Conservation (phyloP, 129 eudicot species). For the Daucus carota region DH1_v3.0 NC_030383.2:51795501-51796000, state of each 20-base stretch:
- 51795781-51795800: slow-evolving; percentile 2
- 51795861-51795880: not conserved
- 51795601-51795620: too few species aligned
- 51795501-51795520: too few species aligned
- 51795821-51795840: not conserved
- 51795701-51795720: not conserved
- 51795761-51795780: not conserved
- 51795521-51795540: too few species aligned
- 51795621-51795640: not conserved
- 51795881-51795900: too few species aligned
- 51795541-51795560: too few species aligned
- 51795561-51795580: too few species aligned
- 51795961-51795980: slow-evolving; percentile 1
- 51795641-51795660: not conserved
- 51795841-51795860: not conserved
- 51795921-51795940: not conserved
- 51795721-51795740: slow-evolving; percentile 5
- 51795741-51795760: not conserved
- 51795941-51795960: not conserved
- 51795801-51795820: not conserved
- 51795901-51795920: too few species aligned
- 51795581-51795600: too few species aligned
- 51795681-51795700: not conserved
- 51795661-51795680: not conserved
- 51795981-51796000: not conserved